phyloP scores from a whole-genome alignment of 768 basidiomycete genomes.

The Leccinum imitatum region DNA sequence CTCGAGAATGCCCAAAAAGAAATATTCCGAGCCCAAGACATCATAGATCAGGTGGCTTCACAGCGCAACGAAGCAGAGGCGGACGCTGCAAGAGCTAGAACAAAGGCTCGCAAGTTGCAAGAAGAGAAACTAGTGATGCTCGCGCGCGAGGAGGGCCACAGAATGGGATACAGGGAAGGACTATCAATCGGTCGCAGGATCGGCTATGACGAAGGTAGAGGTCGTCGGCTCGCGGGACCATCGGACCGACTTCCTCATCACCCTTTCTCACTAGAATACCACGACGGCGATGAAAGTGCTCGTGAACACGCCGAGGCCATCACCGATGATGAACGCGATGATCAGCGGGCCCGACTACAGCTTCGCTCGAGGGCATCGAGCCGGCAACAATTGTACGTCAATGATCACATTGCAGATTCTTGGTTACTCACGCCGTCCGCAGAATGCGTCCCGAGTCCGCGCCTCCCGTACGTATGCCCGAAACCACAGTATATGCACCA shows the following conservation, averaged over 20 bases:
- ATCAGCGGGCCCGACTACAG: conserved; percentile 14
- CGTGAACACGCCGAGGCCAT: conserved; percentile 12
- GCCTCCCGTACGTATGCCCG: conserved; percentile 26
- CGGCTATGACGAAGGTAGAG: conserved; percentile 30
- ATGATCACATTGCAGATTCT: neutral
- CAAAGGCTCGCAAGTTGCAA: conserved; percentile 43
- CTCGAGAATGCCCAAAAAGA: conserved; percentile 46
- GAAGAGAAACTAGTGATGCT: conserved; percentile 41
- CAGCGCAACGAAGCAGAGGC: conserved; percentile 47
- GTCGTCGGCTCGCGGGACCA: conserved; percentile 10
- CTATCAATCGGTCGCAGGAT: conserved; percentile 34
- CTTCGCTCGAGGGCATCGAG: conserved; percentile 17
- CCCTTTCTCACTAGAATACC: conserved; percentile 13
- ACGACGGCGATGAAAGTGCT: conserved; percentile 15
- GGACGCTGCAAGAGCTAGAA: conserved; percentile 43
- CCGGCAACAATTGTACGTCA: conserved; percentile 28
- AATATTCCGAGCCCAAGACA: conserved; percentile 42
- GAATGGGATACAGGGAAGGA: conserved; percentile 43
- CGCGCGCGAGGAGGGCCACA: conserved; percentile 45
- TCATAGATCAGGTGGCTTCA: conserved; percentile 42
- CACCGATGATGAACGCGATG: conserved; percentile 24
- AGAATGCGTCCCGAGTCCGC: conserved; percentile 30
- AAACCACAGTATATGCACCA: conserved; percentile 13
- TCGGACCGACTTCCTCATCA: conserved; percentile 13
- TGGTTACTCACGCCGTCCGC: conserved; percentile 14